Evolutionary conservation across 2,329 filamentous ascomycete species (phyloP), one percentile per base, ranked within the genome.

Genomic region (Keithomyces neogunnii): DNA sequence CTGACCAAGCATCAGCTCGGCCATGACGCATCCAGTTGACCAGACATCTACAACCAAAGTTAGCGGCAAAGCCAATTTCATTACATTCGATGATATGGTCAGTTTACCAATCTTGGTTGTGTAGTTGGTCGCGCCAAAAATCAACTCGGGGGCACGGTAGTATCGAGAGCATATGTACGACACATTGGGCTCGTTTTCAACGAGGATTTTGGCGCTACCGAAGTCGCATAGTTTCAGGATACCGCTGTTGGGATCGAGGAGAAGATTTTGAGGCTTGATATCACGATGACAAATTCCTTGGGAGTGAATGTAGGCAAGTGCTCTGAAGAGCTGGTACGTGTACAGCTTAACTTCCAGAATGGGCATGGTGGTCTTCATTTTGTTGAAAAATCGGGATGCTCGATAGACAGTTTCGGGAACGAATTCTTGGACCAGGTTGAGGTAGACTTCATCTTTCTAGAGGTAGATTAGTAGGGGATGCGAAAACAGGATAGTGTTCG

Each of bases 91-190:
- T 26, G 40, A 10, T 7, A 30, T 26, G 40, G 3, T 30, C 13
- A 40, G 11, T 86, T 71, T 82, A 99, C 93, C 93, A 70, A 99
- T 99, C 78, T 99, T 99, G 61, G 93, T 97, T 52, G 93, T 97
- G 76, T 99, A 99, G 75, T 99, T 99, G 49, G 93, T 99, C 39
- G 93, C 93, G 60, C 93, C 93, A 65, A 99, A 99, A 65, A 99
- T 99, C 68, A 99, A 79, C 71, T 99, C 93, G 2, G 93, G 93
- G 47, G 93, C 93, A 65, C 93, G 86, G 77, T 99, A 99, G 78
- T 99, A 99, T 64, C 93, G 85, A 55, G 93, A 99, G 77, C 93
- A 99, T 65, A 99, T 99, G 79, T 99, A 99, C 49, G 93, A 99
- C 50, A 99, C 93, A 62, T 99, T 99, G 50, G 93, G 93, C 77